Conservation (phyloP, 495 filamentous ascomycete genomes). For the Penicillium riverlandense region DNA sequence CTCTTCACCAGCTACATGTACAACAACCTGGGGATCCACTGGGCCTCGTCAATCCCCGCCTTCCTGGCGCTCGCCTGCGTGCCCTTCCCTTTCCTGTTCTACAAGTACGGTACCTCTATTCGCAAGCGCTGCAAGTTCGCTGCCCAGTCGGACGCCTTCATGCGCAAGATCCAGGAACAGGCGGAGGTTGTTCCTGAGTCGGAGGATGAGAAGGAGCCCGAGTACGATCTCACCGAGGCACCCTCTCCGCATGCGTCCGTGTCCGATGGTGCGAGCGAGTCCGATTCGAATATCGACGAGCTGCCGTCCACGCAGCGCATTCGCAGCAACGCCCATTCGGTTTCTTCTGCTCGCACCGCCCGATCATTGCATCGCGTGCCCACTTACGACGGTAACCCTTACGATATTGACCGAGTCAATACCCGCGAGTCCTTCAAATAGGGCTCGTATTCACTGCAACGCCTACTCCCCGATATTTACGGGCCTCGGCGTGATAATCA, state of each 20-base stretch:
- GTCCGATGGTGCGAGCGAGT: constrained; percentile 13
- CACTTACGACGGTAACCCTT: constrained; percentile 39
- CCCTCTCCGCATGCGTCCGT: constrained; percentile 17
- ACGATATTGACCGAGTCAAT: constrained; percentile 39
- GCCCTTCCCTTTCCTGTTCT: constrained; percentile 77
- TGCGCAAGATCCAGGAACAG: constrained; percentile 36
- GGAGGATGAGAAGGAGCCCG: constrained; percentile 12
- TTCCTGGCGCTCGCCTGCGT: constrained; percentile 70
- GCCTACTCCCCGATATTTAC: no score
- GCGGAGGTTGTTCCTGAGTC: neutral
- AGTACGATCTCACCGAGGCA: constrained; percentile 37
- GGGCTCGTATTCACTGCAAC: neutral
- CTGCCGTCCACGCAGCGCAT: constrained; percentile 15
- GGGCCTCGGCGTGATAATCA: neutral
- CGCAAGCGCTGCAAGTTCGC: constrained; percentile 69
- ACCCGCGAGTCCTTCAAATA: constrained; percentile 37
- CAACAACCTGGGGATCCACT: constrained; percentile 66
- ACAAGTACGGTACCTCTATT: constrained; percentile 62
- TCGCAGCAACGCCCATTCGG: constrained; percentile 27
- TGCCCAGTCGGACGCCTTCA: constrained; percentile 43
- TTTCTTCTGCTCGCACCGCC: constrained; percentile 21
- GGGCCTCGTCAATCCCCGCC: constrained; percentile 71
- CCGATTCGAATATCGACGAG: constrained; percentile 15
- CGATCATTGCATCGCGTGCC: constrained; percentile 18
- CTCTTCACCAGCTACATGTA: constrained; percentile 81